Evolutionary conservation across 495 filamentous ascomycete species (phyloP).

Genomic region (Penicillium argentinense): DNA sequence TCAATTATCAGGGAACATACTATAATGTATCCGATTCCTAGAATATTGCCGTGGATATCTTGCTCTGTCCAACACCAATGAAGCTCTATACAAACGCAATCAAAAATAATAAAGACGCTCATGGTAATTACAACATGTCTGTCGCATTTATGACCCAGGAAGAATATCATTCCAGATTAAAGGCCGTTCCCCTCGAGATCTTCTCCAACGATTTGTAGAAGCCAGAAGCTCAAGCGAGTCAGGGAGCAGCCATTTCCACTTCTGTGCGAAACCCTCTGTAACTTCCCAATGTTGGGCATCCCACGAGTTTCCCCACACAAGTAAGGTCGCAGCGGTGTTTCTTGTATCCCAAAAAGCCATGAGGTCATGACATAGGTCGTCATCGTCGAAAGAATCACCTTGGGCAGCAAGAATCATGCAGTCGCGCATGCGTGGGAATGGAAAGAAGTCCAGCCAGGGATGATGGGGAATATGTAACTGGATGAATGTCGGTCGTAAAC

Average conservation of each 20-base stretch:
- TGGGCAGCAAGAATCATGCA: slow-evolving; percentile 23
- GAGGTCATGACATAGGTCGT: slow-evolving; percentile 25
- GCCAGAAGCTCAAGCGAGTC: slow-evolving; percentile 37
- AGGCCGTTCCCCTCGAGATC: slow-evolving; percentile 30
- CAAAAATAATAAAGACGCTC: too few relatives aligned
- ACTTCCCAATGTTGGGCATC: slow-evolving; percentile 44
- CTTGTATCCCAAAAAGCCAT: slow-evolving; percentile 25
- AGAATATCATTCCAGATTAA: slow-evolving; percentile 9
- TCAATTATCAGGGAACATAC: too few relatives aligned
- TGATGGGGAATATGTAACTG: slow-evolving; percentile 27
- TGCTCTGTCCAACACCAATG: too few relatives aligned
- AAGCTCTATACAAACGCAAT: too few relatives aligned
- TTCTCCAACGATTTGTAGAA: slow-evolving; percentile 46
- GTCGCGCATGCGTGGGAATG: slow-evolving; percentile 29
- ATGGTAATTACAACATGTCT: too few relatives aligned
- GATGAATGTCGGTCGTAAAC: slow-evolving; percentile 22
- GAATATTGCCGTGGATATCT: too few relatives aligned
- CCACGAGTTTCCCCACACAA: slow-evolving; percentile 50
- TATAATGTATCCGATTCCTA: too few relatives aligned
- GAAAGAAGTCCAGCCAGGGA: slow-evolving; percentile 36
- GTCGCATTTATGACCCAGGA: too few relatives aligned
- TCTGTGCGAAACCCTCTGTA: slow-evolving; percentile 36
- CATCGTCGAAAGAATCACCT: slow-evolving; percentile 21
- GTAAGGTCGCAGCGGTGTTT: slow-evolving; percentile 18
- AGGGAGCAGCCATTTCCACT: slow-evolving; percentile 43